Percentiles rank a stretch among this genome's conserved stretches.
These are phyloP conservation scores for Gymnopus androsaceus DNA, from an alignment of 1,284 basidiomycete species.

Conservation along the genomic window DNA sequence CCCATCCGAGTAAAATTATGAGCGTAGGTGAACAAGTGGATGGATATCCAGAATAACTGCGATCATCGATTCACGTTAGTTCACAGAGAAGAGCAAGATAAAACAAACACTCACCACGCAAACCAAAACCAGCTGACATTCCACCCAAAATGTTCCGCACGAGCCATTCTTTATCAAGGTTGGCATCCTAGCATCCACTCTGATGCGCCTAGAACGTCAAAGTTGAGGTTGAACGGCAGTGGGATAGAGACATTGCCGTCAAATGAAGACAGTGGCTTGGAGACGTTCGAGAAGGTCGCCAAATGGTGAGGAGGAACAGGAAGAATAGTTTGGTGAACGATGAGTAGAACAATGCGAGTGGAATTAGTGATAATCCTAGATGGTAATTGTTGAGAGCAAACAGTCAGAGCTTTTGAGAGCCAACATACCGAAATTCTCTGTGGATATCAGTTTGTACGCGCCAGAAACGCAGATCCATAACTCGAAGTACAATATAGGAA, in stretches of 20 bases:
- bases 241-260: slow-evolving; percentile 17
- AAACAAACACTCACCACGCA: slow-evolving; percentile 39
- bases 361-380: slow-evolving; percentile 72
- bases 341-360: slow-evolving; percentile 83
- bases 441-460: slow-evolving; percentile 50
- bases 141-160: slow-evolving; percentile 84
- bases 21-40: slow-evolving; percentile 75
- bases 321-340: slow-evolving; percentile 87
- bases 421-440: slow-evolving; percentile 53
- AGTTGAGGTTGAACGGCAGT: slow-evolving; percentile 16
- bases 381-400: not conserved
- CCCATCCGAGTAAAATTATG: slow-evolving; percentile 81
- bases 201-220: slow-evolving; percentile 41
- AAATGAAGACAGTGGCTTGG: not conserved
- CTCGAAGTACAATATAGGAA: slow-evolving; percentile 51
- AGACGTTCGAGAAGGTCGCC: slow-evolving; percentile 56
- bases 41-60: slow-evolving; percentile 75
- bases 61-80: not conserved
- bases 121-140: slow-evolving; percentile 65
- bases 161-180: slow-evolving; percentile 81
- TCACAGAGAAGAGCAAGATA: not conserved
- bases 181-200: slow-evolving; percentile 64
- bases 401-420: not conserved
- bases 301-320: slow-evolving; percentile 81
- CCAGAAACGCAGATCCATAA: slow-evolving; percentile 30